A percentile compares a stretch with the other conserved stretches of the same genome.
Evolutionary conservation across 495 filamentous ascomycete genomes (phyloP).

Genomic region (Hyaloscypha finlandica): DNA sequence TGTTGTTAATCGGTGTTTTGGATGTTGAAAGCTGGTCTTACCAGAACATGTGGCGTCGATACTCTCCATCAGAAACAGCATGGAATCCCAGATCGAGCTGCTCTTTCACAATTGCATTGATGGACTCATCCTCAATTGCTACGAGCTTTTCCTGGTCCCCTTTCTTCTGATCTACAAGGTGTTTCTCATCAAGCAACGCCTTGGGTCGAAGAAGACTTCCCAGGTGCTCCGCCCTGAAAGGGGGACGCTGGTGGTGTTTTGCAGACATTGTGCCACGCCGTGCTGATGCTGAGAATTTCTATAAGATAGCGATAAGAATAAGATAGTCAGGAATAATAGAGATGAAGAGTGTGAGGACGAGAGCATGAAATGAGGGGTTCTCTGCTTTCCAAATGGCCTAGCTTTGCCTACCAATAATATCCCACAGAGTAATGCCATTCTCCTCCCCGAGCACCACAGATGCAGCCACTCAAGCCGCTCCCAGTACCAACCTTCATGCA

Average conservation of each 20-base stretch:
- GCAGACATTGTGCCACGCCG: conserved; percentile 12
- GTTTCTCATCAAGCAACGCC: conserved; percentile 64
- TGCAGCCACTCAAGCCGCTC: not conserved
- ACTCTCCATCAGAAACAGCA: conserved; percentile 76
- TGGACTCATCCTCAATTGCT: conserved; percentile 63
- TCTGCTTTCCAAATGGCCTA: not conserved
- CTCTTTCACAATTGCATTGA: conserved; percentile 64
- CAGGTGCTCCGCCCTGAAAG: conserved; percentile 83
- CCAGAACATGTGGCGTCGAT: conserved; percentile 62
- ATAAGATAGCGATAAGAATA: not conserved
- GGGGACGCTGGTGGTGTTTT: conserved; percentile 58
- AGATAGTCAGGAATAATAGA: not conserved
- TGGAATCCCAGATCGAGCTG: conserved; percentile 69
- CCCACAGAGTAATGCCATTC: not conserved
- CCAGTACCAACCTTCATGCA: not conserved
- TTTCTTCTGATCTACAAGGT: conserved; percentile 50
- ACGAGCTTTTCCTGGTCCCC: conserved; percentile 43
- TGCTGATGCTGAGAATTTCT: not conserved
- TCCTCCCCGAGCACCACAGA: not conserved
- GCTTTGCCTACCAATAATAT: not conserved
- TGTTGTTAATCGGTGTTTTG: conserved; percentile 32
- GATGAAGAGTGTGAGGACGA: not conserved
- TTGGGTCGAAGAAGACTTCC: conserved; percentile 79
- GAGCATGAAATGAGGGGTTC: conserved; percentile 5
- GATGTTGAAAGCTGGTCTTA: not conserved